These are phyloP conservation scores for Podospora didyma DNA, from an alignment of 495 filamentous ascomycete genomes.

Conservation along the genomic window DNA sequence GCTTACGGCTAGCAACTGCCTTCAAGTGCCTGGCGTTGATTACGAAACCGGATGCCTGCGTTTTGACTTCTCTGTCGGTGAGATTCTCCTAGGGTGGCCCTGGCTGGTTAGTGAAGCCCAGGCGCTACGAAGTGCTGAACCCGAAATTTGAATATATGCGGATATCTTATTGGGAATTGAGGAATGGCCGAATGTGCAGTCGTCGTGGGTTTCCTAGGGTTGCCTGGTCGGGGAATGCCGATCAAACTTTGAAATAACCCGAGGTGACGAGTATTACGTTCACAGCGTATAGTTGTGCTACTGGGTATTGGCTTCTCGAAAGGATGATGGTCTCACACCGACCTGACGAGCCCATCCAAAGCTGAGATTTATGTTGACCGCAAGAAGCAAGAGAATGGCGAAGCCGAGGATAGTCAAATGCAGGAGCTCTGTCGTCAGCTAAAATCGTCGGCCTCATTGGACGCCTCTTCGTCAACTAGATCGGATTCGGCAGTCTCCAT, in stretches of 20 bases:
- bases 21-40: no score
- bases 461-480: slow-evolving; percentile 30
- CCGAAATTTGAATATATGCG: no score
- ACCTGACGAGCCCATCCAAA: no score
- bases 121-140: no score
- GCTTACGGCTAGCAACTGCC: no score
- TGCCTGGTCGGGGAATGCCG: background rate
- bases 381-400: background rate
- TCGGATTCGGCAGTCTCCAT: slow-evolving; percentile 36
- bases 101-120: no score
- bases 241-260: background rate
- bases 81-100: no score
- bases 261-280: background rate
- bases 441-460: slow-evolving; percentile 45
- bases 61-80: no score
- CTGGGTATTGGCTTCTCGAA: no score
- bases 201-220: background rate
- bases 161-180: no score
- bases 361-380: background rate
- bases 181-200: background rate
- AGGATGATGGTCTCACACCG: no score
- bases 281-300: background rate
- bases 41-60: no score
- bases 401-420: background rate
- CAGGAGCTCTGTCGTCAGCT: slow-evolving; percentile 26